Conservation (phyloP, 2,329 filamentous ascomycete genomes). For the Grosmannia serpens region DNA sequence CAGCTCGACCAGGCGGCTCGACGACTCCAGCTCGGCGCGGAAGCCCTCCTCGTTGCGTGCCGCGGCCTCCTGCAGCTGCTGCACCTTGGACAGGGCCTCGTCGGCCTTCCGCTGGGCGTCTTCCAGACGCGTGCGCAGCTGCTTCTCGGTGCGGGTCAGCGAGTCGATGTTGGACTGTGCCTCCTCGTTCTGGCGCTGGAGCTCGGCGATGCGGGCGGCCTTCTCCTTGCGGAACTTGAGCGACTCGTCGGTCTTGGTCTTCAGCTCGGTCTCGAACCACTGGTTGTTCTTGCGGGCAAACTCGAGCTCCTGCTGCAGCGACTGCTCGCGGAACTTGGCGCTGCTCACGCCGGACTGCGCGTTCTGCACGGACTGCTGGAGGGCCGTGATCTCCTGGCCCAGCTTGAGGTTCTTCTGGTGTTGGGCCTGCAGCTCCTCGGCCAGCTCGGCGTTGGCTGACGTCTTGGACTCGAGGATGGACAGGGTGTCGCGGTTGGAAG, state of each 20-base stretch:
- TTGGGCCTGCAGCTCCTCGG: slow-evolving; percentile 75
- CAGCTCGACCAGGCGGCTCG: slow-evolving; percentile 69
- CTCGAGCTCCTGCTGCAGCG: slow-evolving; percentile 80
- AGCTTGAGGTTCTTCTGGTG: slow-evolving; percentile 81
- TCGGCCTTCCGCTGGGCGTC: slow-evolving; percentile 81
- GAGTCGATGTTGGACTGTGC: slow-evolving; percentile 64
- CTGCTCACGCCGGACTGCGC: slow-evolving; percentile 69
- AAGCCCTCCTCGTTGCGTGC: slow-evolving; percentile 77
- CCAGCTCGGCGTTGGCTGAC: slow-evolving; percentile 71
- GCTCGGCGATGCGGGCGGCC: slow-evolving; percentile 73
- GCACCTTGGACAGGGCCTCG: slow-evolving; percentile 68
- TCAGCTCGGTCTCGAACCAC: slow-evolving; percentile 85
- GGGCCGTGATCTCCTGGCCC: slow-evolving; percentile 65
- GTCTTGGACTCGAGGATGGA: slow-evolving; percentile 85
- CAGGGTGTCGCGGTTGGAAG: slow-evolving; percentile 83
- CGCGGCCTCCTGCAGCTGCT: slow-evolving; percentile 74
- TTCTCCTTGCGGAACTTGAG: slow-evolving; percentile 93
- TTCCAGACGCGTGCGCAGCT: slow-evolving; percentile 69
- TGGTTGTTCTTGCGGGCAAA: slow-evolving; percentile 82
- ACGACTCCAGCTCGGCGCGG: slow-evolving; percentile 73
- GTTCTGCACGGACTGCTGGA: slow-evolving; percentile 76
- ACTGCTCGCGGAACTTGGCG: slow-evolving; percentile 83
- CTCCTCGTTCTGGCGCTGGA: slow-evolving; percentile 84
- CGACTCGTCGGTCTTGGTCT: slow-evolving; percentile 77
- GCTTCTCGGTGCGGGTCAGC: slow-evolving; percentile 66